Evolutionary conservation across 108 stramenopile genomes (phyloP).

Genomic region (Conticribra guillardii): DNA sequence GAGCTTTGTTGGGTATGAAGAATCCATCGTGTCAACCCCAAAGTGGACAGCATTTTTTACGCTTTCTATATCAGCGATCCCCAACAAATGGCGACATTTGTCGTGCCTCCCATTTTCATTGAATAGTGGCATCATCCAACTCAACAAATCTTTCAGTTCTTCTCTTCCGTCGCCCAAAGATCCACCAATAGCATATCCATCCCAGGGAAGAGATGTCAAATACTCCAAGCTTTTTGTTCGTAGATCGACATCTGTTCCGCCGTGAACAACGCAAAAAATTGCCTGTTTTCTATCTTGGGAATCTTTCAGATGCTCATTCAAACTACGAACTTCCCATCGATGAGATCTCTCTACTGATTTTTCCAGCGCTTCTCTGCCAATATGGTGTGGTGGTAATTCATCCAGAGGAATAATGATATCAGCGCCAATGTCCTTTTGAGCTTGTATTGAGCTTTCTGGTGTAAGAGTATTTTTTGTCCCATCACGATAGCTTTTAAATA

Average conservation of each 20-base stretch:
- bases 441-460: slow-evolving; percentile 61
- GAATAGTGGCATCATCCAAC: slow-evolving; percentile 54
- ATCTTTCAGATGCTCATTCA: slow-evolving; percentile 52
- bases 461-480: slow-evolving; percentile 53
- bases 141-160: slow-evolving; percentile 53
- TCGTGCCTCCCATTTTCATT: slow-evolving; percentile 22
- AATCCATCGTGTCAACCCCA: slow-evolving; percentile 68
- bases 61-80: slow-evolving; percentile 61
- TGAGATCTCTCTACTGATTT: slow-evolving; percentile 53
- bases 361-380: slow-evolving; percentile 27
- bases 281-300: slow-evolving; percentile 47
- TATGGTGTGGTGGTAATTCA: slow-evolving; percentile 57
- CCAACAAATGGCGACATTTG: slow-evolving; percentile 64
- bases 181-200: slow-evolving; percentile 66
- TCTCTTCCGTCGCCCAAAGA: slow-evolving; percentile 60
- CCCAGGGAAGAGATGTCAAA: slow-evolving; percentile 59
- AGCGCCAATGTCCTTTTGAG: slow-evolving; percentile 65
- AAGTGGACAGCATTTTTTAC: slow-evolving; percentile 30
- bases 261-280: slow-evolving; percentile 69
- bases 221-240: slow-evolving; percentile 53
- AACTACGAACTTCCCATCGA: slow-evolving; percentile 65
- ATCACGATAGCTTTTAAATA: slow-evolving; percentile 62
- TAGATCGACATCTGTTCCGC: slow-evolving; percentile 57
- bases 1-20: slow-evolving; percentile 62
- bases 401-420: slow-evolving; percentile 76